phyloP scores from a whole-genome alignment of 2,329 filamentous ascomycete species.

The Nothomitra cinnamomea region DNA sequence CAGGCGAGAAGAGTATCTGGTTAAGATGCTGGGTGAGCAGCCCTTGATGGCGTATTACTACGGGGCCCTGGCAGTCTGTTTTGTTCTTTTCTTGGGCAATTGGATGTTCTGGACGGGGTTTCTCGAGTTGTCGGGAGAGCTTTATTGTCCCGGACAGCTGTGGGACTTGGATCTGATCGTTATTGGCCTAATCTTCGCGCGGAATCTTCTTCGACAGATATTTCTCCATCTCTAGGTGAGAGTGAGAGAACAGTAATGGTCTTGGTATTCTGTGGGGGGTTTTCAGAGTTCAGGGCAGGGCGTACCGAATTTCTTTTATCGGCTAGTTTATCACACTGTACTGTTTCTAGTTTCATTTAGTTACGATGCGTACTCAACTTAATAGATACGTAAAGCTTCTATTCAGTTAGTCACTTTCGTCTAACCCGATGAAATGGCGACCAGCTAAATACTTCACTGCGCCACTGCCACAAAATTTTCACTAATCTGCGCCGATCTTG shows the following conservation, averaged over 20 bases:
- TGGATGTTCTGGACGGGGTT: conserved; percentile 3
- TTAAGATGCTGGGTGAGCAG: background rate
- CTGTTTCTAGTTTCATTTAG: background rate
- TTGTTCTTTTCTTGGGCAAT: background rate
- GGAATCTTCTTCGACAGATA: background rate
- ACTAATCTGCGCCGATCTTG: no score
- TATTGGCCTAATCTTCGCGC: background rate
- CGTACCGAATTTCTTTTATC: background rate
- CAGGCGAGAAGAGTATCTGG: background rate
- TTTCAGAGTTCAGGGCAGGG: background rate
- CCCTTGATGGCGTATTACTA: background rate
- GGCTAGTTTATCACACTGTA: background rate
- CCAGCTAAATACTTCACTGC: no score
- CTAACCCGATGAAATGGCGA: no score
- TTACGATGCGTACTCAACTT: no score
- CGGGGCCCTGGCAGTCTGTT: background rate
- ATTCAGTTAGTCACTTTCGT: no score
- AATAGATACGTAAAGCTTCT: no score
- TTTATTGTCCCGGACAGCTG: background rate
- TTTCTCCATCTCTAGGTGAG: background rate
- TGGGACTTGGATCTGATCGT: background rate
- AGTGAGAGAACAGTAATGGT: background rate
- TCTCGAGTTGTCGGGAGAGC: background rate
- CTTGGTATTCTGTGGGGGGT: background rate
- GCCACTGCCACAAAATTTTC: no score